Base-by-base conservation (phyloP, 2,329 filamentous ascomycete genomes). In the Hortaea werneckii region DNA sequence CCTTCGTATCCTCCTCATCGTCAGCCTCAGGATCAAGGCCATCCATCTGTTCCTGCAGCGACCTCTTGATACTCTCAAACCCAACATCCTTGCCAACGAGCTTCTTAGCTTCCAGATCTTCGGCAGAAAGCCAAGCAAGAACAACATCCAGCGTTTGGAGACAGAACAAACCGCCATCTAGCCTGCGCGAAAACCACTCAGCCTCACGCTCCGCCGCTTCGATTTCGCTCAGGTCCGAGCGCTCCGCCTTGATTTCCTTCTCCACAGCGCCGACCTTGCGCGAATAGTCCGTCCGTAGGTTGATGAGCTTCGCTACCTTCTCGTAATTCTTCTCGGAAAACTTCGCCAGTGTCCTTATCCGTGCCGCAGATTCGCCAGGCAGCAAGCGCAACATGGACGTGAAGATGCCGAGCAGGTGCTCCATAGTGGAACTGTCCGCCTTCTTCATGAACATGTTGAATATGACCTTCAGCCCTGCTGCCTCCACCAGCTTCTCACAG, bases 291-390 rank as follows among this genome's bases (percentile, higher is more conserved):
- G 78, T 70, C 37, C 89, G 78, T 41, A 95, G 65, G 49, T 76
- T 72, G 32, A 94, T 64, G 4, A 96, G 71, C 60, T 82, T 86
- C 5, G 62, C 69, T 34, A 87, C 79, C 71, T 96, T 96, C 54
- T 83, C 87, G 62, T 94, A 95, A 53, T 95, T 82, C 61, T 87
- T 94, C 65, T 98, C 92, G 12, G 95, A 84, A 58, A 96, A 96
- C 61, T 98, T 98, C 41, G 89, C 90, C 4, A 96, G 75, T 1
- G 83, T 78, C 4, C 92, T 79, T 55, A 96, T 94, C 5, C 92
- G 78, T 29, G 82, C 75, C 0, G 86, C 74, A 1, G 86, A 88
- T 29, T 87, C 79, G 11, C 80, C 85, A 0, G 89, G 88, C 1
- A 98, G 67, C 4, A 82, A 74, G 26, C 88, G 82, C 1, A 98